These are phyloP conservation scores for Huntiella bhutanensis DNA, from an alignment of 2,329 filamentous ascomycete species.

Conservation along the genomic window DNA sequence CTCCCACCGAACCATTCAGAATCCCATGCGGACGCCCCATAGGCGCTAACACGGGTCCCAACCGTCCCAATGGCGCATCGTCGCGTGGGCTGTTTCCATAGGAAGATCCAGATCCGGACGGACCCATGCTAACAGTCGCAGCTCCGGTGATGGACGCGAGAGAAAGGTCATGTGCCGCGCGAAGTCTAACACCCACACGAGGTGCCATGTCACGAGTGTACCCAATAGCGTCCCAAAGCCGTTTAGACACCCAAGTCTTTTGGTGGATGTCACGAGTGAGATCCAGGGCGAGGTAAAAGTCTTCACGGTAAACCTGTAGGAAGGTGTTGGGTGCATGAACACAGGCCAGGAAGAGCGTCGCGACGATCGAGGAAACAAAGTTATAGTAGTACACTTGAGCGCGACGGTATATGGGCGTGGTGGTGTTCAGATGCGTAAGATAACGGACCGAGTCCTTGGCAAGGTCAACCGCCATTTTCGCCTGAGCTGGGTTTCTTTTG, in stretches of 20 bases:
- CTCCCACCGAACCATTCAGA: constrained; percentile 6
- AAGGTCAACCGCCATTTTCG: constrained; percentile 54
- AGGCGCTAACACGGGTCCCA: constrained; percentile 7
- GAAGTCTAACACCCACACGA: constrained; percentile 37
- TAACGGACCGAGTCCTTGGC: constrained; percentile 61
- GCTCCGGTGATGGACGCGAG: constrained; percentile 2
- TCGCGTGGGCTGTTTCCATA: constrained; percentile 4
- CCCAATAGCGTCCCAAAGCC: constrained; percentile 54
- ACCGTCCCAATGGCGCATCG: constrained; percentile 1
- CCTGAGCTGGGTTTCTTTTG: constrained; percentile 52
- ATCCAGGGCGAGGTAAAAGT: constrained; percentile 63
- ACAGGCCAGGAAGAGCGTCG: constrained; percentile 57
- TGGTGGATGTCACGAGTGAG: constrained; percentile 54
- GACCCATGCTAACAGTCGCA: not conserved
- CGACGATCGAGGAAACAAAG: constrained; percentile 56
- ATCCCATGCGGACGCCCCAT: constrained; percentile 4
- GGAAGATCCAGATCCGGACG: not conserved
- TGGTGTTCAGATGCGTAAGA: constrained; percentile 51
- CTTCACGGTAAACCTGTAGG: constrained; percentile 46
- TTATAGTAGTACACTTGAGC: constrained; percentile 67
- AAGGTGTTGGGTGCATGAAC: constrained; percentile 58
- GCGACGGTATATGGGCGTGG: constrained; percentile 49
- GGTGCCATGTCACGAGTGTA: constrained; percentile 55
- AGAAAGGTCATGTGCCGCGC: constrained; percentile 12
- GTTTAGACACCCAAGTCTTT: constrained; percentile 51